Conservation (phyloP, 371 early-diverging fungal species). For the Umbelopsis sp. region DNA sequence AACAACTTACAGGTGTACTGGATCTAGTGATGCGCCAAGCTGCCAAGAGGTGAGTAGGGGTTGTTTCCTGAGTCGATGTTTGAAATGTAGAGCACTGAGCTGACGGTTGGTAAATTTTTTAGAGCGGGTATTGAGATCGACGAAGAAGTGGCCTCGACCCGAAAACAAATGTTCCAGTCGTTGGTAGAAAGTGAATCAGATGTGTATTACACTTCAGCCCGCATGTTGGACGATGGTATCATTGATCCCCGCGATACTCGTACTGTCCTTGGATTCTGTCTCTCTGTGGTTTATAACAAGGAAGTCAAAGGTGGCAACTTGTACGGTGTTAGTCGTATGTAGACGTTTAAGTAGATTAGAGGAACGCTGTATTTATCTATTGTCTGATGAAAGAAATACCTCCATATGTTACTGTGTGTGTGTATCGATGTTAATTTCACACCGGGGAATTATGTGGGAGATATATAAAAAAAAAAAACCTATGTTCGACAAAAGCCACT, state of each 20-base stretch:
- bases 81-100: too few species aligned
- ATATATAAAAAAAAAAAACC: too few species aligned
- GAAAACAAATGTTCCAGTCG: conserved; percentile 63
- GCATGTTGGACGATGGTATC: conserved; percentile 70
- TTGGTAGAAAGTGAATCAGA: conserved; percentile 73
- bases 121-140: conserved; percentile 57
- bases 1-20: conserved; percentile 74
- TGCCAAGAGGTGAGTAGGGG: conserved; percentile 53
- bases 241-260: conserved; percentile 75
- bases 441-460: too few species aligned
- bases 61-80: background rate
- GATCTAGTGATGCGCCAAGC: conserved; percentile 75
- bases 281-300: conserved; percentile 61
- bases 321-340: conserved; percentile 77
- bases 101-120: too few species aligned
- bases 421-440: too few species aligned
- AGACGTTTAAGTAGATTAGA: conserved; percentile 20
- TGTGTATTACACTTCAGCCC: conserved; percentile 73
- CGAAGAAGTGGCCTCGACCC: conserved; percentile 60
- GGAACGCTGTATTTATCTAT: too few species aligned
- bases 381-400: too few species aligned
- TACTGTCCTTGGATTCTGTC: conserved; percentile 62
- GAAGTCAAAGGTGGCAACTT: conserved; percentile 68
- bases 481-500: too few species aligned
- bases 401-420: too few species aligned